Conservation (phyloP, 1,284 basidiomycete species). For the Trichosporon coremiiforme region DNA sequence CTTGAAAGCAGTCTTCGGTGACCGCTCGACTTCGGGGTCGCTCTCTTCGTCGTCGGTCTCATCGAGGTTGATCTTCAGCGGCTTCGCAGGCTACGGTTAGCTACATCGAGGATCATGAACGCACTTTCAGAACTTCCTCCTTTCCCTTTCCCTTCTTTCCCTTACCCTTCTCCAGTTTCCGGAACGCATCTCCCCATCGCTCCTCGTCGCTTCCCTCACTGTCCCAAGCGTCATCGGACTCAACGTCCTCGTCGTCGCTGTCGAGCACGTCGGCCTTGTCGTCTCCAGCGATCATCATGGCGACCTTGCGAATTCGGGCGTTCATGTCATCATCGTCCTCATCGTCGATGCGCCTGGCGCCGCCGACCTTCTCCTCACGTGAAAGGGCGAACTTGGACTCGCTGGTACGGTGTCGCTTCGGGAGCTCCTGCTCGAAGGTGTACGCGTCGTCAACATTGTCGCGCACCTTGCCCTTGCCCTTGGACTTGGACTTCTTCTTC, state of each 20-base stretch:
- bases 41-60: constrained; percentile 49
- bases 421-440: constrained; percentile 46
- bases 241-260: constrained; percentile 60
- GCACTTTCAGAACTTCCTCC: constrained; percentile 48
- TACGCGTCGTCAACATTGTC: constrained; percentile 45
- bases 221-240: constrained; percentile 66
- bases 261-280: constrained; percentile 43
- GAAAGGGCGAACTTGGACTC: constrained; percentile 42
- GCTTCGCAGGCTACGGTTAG: constrained; percentile 38
- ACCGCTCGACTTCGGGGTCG: constrained; percentile 64
- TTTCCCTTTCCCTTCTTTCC: constrained; percentile 62
- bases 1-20: constrained; percentile 60
- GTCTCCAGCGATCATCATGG: constrained; percentile 55
- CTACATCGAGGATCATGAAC: not conserved
- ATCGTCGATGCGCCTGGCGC: constrained; percentile 37
- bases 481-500: constrained; percentile 20
- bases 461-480: constrained; percentile 20
- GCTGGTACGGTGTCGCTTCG: constrained; percentile 48
- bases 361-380: constrained; percentile 30
- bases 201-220: constrained; percentile 75
- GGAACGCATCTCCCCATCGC: constrained; percentile 62
- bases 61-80: constrained; percentile 48
- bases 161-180: constrained; percentile 55
- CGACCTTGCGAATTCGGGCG: constrained; percentile 50
- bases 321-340: constrained; percentile 51